These are phyloP conservation scores for Didymella pinodella DNA, from an alignment of 2,329 filamentous ascomycete genomes.

Conservation along the genomic window DNA sequence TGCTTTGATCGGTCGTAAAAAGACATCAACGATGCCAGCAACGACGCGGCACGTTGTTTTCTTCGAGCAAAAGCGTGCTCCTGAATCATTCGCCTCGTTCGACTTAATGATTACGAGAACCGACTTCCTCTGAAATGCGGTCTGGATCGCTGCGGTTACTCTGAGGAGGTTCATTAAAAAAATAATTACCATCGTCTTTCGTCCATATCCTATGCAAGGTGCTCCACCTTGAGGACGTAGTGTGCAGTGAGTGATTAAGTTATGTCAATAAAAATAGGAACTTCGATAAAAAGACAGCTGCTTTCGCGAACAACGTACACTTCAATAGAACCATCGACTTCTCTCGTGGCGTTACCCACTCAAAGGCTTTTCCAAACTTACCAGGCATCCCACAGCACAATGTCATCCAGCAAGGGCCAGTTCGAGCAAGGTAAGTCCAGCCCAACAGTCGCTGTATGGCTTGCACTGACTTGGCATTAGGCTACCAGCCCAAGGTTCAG, in stretches of 20 bases:
- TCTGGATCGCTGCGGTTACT: neutral
- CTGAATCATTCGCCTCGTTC: neutral
- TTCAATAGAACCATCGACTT: neutral
- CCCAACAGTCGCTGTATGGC: neutral
- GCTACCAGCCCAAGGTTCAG: slow-evolving; percentile 59
- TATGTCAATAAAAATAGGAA: slow-evolving; percentile 37
- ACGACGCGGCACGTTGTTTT: too few species aligned
- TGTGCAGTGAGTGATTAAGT: slow-evolving; percentile 23
- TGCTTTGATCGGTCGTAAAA: neutral
- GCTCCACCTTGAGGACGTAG: slow-evolving; percentile 26
- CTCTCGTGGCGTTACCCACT: neutral
- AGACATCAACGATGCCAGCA: neutral
- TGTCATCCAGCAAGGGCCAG: slow-evolving; percentile 44
- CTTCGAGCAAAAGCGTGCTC: neutral
- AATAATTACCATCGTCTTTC: neutral
- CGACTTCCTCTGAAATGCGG: neutral
- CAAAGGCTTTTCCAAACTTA: neutral
- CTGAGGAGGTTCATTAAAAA: neutral
- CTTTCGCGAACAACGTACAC: slow-evolving; percentile 5
- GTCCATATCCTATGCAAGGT: slow-evolving; percentile 9
- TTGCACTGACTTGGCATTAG: slow-evolving; percentile 35
- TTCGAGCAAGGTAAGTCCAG: slow-evolving; percentile 46
- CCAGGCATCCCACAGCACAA: slow-evolving; percentile 57
- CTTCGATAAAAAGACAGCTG: slow-evolving; percentile 25
- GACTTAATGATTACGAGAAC: neutral